Percentiles rank a stretch among this genome's conserved stretches.
These are phyloP conservation scores for Cinnamomum chago DNA, from an alignment of 164 flowering plant species.

Conservation along the genomic window DNA sequence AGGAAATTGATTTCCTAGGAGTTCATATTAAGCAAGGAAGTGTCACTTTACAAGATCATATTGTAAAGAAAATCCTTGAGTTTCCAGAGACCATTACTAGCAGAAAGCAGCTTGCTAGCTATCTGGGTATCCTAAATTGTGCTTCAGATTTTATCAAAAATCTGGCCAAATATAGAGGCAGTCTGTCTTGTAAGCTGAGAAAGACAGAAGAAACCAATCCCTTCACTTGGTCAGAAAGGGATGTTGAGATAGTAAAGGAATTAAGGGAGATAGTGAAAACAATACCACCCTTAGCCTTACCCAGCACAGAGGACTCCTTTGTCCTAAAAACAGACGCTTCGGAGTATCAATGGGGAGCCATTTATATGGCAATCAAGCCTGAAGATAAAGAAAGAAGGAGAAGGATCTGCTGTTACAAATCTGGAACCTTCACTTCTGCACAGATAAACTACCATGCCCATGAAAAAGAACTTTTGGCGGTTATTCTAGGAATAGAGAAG, in stretches of 20 bases:
- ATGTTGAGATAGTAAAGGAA: not conserved
- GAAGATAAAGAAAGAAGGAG: not conserved
- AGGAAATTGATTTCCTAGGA: too few relatives aligned
- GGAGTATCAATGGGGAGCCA: conserved; percentile 1
- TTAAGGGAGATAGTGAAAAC: not conserved
- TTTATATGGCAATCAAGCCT: not conserved
- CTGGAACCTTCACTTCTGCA: not conserved
- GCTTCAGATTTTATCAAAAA: not conserved
- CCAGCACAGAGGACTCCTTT: not conserved
- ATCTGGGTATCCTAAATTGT: not conserved
- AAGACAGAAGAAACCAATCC: not conserved
- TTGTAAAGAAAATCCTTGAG: too few relatives aligned
- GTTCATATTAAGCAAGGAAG: too few relatives aligned
- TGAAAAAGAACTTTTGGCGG: conserved; percentile 6
- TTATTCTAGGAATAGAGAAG: not conserved
- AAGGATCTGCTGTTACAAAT: not conserved
- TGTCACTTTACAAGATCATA: too few relatives aligned
- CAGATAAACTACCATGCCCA: not conserved
- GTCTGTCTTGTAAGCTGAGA: not conserved
- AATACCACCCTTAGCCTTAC: not conserved
- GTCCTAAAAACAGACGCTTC: conserved; percentile 7
- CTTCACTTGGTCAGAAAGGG: not conserved
- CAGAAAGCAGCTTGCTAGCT: not conserved
- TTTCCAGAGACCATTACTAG: too few relatives aligned
- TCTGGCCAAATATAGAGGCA: not conserved